These are phyloP conservation scores for Tephrocybe sp. DNA, from an alignment of 768 basidiomycete species.

Conservation along the genomic window DNA sequence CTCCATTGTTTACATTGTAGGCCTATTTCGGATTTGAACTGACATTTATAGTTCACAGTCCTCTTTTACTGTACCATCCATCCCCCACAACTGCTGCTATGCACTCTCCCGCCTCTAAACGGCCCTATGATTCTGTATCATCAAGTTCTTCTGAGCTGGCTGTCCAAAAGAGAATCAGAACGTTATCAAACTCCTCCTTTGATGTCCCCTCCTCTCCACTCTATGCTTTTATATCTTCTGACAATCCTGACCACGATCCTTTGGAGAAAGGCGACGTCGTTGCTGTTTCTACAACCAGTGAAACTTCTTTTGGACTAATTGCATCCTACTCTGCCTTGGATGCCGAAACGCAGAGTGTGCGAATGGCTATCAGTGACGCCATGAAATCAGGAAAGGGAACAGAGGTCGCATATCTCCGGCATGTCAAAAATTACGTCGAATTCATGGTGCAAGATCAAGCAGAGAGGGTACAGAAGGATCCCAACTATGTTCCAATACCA, in stretches of 20 bases:
- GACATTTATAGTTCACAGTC: no score
- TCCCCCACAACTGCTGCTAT: no score
- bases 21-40: no score
- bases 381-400: slow-evolving; percentile 24
- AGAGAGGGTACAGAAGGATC: slow-evolving; percentile 2
- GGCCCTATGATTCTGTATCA: no score
- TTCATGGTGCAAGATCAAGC: slow-evolving; percentile 23
- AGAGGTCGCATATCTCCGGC: slow-evolving; percentile 17
- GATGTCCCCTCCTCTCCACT: no score
- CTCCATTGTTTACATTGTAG: no score
- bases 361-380: background rate
- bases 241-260: background rate
- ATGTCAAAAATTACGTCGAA: slow-evolving; percentile 23
- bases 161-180: no score
- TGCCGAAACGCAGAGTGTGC: background rate
- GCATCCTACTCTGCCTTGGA: background rate
- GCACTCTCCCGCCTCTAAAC: no score
- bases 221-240: background rate
- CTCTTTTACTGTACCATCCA: no score
- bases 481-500: slow-evolving; percentile 10
- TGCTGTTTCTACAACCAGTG: background rate
- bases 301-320: background rate
- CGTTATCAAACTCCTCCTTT: no score
- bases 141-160: no score
- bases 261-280: background rate